These are phyloP conservation scores for Arthroderma sp. DNA, from an alignment of 2,329 filamentous ascomycete species.

Conservation along the genomic window DNA sequence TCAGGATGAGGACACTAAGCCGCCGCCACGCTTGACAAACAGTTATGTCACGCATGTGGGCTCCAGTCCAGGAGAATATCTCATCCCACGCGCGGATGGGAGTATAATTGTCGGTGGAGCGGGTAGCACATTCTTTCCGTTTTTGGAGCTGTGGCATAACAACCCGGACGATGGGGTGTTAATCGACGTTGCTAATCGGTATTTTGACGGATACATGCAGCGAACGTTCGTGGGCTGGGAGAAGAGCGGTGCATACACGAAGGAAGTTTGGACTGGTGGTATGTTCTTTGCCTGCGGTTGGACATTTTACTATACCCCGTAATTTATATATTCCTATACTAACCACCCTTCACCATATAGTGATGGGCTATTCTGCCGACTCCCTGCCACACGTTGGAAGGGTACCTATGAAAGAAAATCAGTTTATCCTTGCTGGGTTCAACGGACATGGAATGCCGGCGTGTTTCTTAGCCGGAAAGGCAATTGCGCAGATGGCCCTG, in stretches of 20 bases:
- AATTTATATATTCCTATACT: no score
- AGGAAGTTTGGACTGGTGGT: conserved; percentile 28
- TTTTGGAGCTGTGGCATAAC: conserved; percentile 35
- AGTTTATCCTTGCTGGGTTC: conserved; percentile 50
- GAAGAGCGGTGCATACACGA: conserved; percentile 21
- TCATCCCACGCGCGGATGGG: conserved; percentile 46
- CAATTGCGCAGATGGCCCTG: conserved; percentile 44
- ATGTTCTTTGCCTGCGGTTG: conserved; percentile 13
- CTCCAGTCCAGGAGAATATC: conserved; percentile 51
- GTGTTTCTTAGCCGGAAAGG: conserved; percentile 48
- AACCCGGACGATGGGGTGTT: conserved; percentile 39
- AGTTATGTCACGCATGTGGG: conserved; percentile 53
- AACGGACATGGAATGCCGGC: conserved; percentile 58
- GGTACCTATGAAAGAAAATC: conserved; percentile 32
- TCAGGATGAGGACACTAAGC: neutral
- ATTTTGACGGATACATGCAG: conserved; percentile 32
- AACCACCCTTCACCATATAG: conserved; percentile 23
- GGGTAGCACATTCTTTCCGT: conserved; percentile 34
- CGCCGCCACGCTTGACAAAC: conserved; percentile 24
- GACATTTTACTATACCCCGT: neutral
- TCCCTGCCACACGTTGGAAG: conserved; percentile 43
- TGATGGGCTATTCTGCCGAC: conserved; percentile 43
- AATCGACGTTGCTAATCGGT: conserved; percentile 32
- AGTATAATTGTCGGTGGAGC: conserved; percentile 52
- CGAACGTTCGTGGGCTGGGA: conserved; percentile 28